Evolutionary conservation across 202 grass and related monocot species (phyloP), one percentile per base, ranked within the genome.

Genomic region (Digitaria exilis): DNA sequence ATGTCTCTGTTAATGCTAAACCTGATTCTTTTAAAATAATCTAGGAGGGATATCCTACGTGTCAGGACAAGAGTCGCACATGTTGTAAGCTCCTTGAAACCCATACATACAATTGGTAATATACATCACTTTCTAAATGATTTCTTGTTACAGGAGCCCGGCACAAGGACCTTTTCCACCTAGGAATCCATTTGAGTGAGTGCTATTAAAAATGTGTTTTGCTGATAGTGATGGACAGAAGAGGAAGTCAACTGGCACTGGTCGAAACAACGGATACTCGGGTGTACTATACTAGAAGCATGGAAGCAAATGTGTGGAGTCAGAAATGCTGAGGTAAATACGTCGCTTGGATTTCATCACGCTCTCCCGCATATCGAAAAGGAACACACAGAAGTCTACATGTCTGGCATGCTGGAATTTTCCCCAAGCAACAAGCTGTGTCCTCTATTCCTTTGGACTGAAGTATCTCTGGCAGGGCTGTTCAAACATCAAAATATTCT

Each of bases 151-250:
- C 88, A 98, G 95, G 76, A 90, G 61, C 34, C 59, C 86, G 44
- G 35, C 86, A 49, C 79, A 98, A 90, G 92, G 87, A 65, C 65
- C 78, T 52, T 81, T 88, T 67, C 70, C 83, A 80, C 87, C 89
- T 26, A 86, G 91, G 44, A 98, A 98, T 90, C 91, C 93, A 73
- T 98, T 98, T 89, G 91, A 85, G 55, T 98, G 86, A 95, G 25
- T 69, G 21, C 62, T 72, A 73, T 37, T 82, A 48, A 82, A 43
- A 55, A 44, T 42, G 29, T 31, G 30, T 52, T 58, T 22, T 57
- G 13, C 29, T 50, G 62, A 76, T 64, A 35, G 75, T 44, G 82
- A 57, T 62, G 54, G 42, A 61, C 52, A 56, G 77, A 84, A 18
- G 54, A 68, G 51, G 62, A 75, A 59, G 66, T 28, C 11, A 51